These are phyloP conservation scores for Verticillium alfalfae DNA, from an alignment of 2,329 filamentous ascomycete species.

Conservation along the genomic window DNA sequence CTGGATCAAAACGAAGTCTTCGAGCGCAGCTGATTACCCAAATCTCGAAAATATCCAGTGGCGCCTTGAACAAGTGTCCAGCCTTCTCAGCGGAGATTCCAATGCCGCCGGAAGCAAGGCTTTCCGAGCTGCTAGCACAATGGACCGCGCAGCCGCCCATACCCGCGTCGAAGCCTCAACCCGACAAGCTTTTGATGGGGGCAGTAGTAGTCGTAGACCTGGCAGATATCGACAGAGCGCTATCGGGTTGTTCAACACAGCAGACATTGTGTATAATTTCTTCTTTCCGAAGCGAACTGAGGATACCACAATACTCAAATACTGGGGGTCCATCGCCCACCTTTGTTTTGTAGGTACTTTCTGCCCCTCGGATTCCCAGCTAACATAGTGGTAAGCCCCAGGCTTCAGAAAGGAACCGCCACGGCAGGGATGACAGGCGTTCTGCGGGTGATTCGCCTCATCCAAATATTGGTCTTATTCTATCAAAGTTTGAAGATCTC, in stretches of 20 bases:
- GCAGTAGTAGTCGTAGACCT: not conserved
- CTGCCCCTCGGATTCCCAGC: not conserved
- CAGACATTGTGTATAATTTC: slow-evolving; percentile 31
- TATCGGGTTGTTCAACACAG: slow-evolving; percentile 27
- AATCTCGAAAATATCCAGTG: not conserved
- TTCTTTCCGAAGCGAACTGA: slow-evolving; percentile 29
- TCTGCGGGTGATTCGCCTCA: not conserved
- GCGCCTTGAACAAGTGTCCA: not conserved
- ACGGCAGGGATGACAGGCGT: slow-evolving; percentile 8
- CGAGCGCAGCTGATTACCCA: not conserved
- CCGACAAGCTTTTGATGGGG: not conserved
- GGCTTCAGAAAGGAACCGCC: not conserved
- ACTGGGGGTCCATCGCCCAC: slow-evolving; percentile 34
- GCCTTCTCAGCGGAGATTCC: slow-evolving; percentile 3
- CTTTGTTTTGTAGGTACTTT: slow-evolving; percentile 19
- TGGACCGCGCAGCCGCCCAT: slow-evolving; percentile 2
- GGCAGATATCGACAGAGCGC: slow-evolving; percentile 8
- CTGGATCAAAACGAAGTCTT: slow-evolving; percentile 3
- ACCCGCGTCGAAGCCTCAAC: slow-evolving; percentile 5
- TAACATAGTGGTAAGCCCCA: not conserved
- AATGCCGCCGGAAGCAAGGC: slow-evolving; percentile 7
- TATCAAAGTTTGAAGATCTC: not conserved
- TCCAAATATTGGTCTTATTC: not conserved
- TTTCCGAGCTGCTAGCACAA: slow-evolving; percentile 10
- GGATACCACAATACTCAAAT: slow-evolving; percentile 23